A percentile compares a stretch with the other conserved stretches of the same genome.
Conservation (phyloP, 2,329 filamentous ascomycete species). For the Verticillium nubilum region DNA sequence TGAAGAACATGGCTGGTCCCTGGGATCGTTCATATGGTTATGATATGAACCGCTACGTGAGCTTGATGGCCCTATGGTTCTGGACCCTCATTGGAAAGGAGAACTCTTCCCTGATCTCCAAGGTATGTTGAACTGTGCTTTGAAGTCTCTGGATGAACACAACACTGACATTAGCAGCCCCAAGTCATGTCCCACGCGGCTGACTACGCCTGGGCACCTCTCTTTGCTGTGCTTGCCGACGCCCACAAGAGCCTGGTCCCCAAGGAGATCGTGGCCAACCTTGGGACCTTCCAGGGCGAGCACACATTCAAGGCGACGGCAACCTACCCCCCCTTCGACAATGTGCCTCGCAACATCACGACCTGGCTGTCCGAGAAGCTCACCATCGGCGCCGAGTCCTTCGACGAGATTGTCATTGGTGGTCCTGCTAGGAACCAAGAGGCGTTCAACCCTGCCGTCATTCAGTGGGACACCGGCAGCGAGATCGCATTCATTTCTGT, state of each 20-base stretch:
- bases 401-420: slow-evolving; percentile 49
- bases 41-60: slow-evolving; percentile 58
- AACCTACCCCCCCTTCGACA: slow-evolving; percentile 54
- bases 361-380: slow-evolving; percentile 51
- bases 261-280: slow-evolving; percentile 26
- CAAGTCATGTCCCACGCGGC: slow-evolving; percentile 52
- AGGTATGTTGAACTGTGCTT: slow-evolving; percentile 16
- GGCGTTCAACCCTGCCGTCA: slow-evolving; percentile 54
- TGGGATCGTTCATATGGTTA: slow-evolving; percentile 61
- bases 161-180: slow-evolving; percentile 22
- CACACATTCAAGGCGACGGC: slow-evolving; percentile 46
- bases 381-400: slow-evolving; percentile 56
- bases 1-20: slow-evolving; percentile 58
- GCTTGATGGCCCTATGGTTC: slow-evolving; percentile 51
- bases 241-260: slow-evolving; percentile 43
- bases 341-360: slow-evolving; percentile 50
- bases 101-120: slow-evolving; percentile 25
- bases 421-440: slow-evolving; percentile 44
- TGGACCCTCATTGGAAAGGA: slow-evolving; percentile 52
- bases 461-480: slow-evolving; percentile 48
- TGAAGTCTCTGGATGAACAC: not conserved
- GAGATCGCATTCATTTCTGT: slow-evolving; percentile 27
- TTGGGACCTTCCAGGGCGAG: slow-evolving; percentile 45
- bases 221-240: slow-evolving; percentile 48
- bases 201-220: slow-evolving; percentile 53